phyloP scores from a whole-genome alignment of 2,329 filamentous ascomycete genomes.

The Alternaria viburni region DNA sequence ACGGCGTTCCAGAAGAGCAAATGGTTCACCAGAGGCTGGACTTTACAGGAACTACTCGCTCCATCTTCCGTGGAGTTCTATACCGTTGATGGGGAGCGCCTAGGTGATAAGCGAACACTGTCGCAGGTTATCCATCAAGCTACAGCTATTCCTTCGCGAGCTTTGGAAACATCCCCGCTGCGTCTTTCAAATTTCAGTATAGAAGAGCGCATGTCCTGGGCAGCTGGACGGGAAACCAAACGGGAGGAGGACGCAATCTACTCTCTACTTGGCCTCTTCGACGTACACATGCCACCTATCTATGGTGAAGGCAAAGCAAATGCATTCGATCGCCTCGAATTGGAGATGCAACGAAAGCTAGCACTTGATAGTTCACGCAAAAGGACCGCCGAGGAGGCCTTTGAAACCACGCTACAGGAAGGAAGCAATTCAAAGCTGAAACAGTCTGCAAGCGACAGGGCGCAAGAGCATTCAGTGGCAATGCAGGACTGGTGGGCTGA shows the following conservation, averaged over 20 bases:
- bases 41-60: slow-evolving; percentile 8
- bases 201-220: background rate
- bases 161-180: background rate
- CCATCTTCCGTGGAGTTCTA: background rate
- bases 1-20: slow-evolving; percentile 1
- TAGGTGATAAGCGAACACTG: background rate
- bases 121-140: background rate
- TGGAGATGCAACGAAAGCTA: background rate
- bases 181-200: background rate
- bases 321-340: background rate
- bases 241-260: background rate
- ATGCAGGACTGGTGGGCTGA: background rate
- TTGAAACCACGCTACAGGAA: background rate
- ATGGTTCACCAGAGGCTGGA: slow-evolving; percentile 10
- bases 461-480: rapidly evolving
- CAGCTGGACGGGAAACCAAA: background rate
- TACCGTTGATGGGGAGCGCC: background rate
- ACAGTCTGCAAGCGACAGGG: background rate
- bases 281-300: background rate
- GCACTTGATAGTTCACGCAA: background rate
- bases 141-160: background rate
- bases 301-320: background rate
- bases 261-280: background rate
- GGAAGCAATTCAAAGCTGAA: background rate
- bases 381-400: background rate